Evolutionary conservation across 352 stramenopile genomes (phyloP).

Genomic region (Pseudoperonospora humuli): DNA sequence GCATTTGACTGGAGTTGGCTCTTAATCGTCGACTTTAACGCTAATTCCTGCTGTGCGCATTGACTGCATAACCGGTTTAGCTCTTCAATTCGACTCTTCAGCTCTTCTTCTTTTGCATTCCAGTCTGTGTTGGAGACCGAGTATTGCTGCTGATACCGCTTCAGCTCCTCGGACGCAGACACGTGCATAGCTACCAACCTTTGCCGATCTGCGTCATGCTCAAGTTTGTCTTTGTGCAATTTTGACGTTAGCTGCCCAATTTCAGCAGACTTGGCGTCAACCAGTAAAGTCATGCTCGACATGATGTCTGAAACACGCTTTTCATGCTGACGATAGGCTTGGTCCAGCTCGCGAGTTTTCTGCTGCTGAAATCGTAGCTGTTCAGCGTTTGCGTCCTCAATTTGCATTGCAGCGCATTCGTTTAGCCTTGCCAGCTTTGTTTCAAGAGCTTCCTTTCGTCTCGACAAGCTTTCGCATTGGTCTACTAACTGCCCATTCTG

Average conservation of each 20-base stretch:
- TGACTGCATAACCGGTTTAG: slow-evolving; percentile 11
- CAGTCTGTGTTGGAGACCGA: slow-evolving; percentile 31
- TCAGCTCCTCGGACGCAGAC: slow-evolving; percentile 3
- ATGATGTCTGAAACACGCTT: slow-evolving; percentile 14
- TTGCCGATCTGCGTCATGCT: slow-evolving; percentile 1
- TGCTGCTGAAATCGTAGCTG: slow-evolving; percentile 3
- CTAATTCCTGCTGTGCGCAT: slow-evolving; percentile 25
- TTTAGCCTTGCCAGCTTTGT: slow-evolving; percentile 5
- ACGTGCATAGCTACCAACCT: slow-evolving; percentile 6
- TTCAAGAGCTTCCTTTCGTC: slow-evolving; percentile 1
- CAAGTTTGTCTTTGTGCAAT: slow-evolving; percentile 4
- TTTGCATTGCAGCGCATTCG: slow-evolving; percentile 10
- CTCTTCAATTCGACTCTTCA: slow-evolving; percentile 10
- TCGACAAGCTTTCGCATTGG: slow-evolving; percentile 3
- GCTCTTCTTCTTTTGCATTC: slow-evolving; percentile 13
- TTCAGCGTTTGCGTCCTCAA: slow-evolving; percentile 13
- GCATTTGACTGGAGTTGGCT: slow-evolving; percentile 35
- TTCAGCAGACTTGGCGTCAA: slow-evolving; percentile 29
- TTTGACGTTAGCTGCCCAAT: slow-evolving; percentile 27
- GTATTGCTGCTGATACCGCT: slow-evolving; percentile 20
- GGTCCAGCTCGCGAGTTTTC: slow-evolving; percentile 5
- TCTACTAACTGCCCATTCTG: slow-evolving; percentile 4
- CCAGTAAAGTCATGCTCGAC: slow-evolving; percentile 27
- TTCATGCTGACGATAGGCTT: slow-evolving; percentile 4
- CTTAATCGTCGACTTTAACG: slow-evolving; percentile 29